Base-by-base conservation (phyloP, 1,139 yeast genomes). In the Yamadazyma diospyri region DNA sequence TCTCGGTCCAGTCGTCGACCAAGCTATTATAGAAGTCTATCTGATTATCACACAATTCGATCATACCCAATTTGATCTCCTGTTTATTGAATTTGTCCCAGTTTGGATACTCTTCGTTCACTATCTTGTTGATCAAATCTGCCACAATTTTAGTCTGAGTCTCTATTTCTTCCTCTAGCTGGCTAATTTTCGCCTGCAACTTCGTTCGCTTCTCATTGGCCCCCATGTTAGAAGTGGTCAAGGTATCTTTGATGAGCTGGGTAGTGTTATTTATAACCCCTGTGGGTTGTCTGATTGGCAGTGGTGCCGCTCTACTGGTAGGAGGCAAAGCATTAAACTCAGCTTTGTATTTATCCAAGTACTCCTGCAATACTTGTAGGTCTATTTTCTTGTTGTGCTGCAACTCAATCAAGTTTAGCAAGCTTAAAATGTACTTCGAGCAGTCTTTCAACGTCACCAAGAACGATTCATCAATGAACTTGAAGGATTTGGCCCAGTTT, bases 301-400 rank as follows among this genome's bases (percentile, higher is more conserved):
- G 61, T 1, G 71, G 72, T 1, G 67, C 63, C 5, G 57, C 52
- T 15, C 43, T 45, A 4, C 42, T 38, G 10, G 42, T 43, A 9
- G 43, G 9, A 6, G 46, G 41, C 22, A 44, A 23, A 7, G 32
- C 9, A 15, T 27, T 28, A 41, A 81, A 76, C 44, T 92, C 97
- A 20, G 61, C 59, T 36, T 74, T 70, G 0, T 95, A 78, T 50
- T 85, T 83, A 28, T 71, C 67, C 35, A 88, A 64, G 53, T 89
- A 89, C 36, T 84, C 95, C 28, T 78, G 76, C 32, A 92, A 66
- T 30, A 85, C 95, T 51, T 92, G 97, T 48, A 83, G 78, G 55
- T 92, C 98, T 25, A 89, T 75, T 46, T 85, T 89, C 55, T 89
- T 89, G 52, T 87, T 92, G 51, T 92, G 98, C 43, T 92, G 87